Evolutionary conservation across 192 early-diverging fungal genomes (phyloP), one percentile per base, ranked within the genome.

Genomic region (Backusella morwellensis): DNA sequence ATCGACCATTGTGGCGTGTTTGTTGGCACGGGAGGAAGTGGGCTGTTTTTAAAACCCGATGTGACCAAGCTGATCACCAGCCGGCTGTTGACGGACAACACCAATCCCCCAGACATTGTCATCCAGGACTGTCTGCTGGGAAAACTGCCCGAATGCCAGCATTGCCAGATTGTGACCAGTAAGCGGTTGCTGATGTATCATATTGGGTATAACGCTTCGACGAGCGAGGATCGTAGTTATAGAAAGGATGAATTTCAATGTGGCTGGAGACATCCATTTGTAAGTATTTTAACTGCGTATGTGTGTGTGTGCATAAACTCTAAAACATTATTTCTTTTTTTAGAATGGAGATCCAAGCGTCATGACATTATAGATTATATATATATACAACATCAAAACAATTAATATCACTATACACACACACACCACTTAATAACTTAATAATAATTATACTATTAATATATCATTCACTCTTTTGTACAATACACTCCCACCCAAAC

Each of bases 251-350:
- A 88, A 59, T 88, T 85, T 72, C 87, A 88, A 68, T 88, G 87
- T 75, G 85, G 85, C 26, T 88, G 87, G 87, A 75, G 87, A 73
- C 84, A 88, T 38, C 84, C 84, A 32, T 88, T 88, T 77, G 84
- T 85, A 84, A 86, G 86, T 85, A 19, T 41, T 32, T 29, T 32
- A 2, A 32, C 3, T 32, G 2, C n/a, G n/a, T n/a, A n/a, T 32
- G 32, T 3, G 32, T 3, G 32, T 32, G 32, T 32, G 32, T 32
- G 32, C 32, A 32, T 32, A 32, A 32, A 59, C 23, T 21, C 23
- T 26, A 50, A 34, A 11, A 14, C n/a, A 2, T 2, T 38, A 54
- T 23, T 50, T 21, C 17, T 67, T 26, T 63, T 15, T 59, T 35
- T 73, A 81, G 80, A 81, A 81, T 75, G 80, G 80, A 21, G 75